Conservation (phyloP, 352 stramenopile species). For the Globisporangium orthogonon region DNA sequence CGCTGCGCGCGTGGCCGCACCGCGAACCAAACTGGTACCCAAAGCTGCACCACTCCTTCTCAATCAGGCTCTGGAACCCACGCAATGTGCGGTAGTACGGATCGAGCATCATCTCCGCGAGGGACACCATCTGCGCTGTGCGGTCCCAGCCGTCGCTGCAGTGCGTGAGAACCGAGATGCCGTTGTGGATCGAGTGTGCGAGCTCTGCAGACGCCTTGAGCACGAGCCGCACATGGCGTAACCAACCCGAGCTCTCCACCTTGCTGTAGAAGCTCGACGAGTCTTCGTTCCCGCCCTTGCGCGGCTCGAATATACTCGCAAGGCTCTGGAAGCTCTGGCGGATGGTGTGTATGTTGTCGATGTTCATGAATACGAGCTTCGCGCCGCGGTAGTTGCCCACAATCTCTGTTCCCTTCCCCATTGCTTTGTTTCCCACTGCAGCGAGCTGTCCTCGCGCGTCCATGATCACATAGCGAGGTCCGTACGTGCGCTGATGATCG, state of each 20-base stretch:
- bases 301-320: slow-evolving; percentile 69
- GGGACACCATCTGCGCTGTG: slow-evolving; percentile 94
- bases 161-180: slow-evolving; percentile 94
- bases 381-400: slow-evolving; percentile 91
- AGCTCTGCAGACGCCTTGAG: slow-evolving; percentile 91
- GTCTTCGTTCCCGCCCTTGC: slow-evolving; percentile 77
- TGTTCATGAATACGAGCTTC: slow-evolving; percentile 96
- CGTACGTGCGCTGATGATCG: slow-evolving; percentile 12
- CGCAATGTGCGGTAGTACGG: slow-evolving; percentile 96
- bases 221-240: slow-evolving; percentile 91
- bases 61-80: slow-evolving; percentile 94
- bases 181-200: slow-evolving; percentile 91
- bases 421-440: slow-evolving; percentile 82
- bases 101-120: slow-evolving; percentile 97
- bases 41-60: slow-evolving; percentile 99
- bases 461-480: slow-evolving; percentile 74
- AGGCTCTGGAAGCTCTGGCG: slow-evolving; percentile 91
- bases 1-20: slow-evolving; percentile 88
- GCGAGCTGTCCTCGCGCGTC: slow-evolving; percentile 79
- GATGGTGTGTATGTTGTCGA: slow-evolving; percentile 98
- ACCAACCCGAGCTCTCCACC: slow-evolving; percentile 95
- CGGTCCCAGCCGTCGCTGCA: slow-evolving; percentile 99
- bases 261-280: slow-evolving; percentile 78
- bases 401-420: slow-evolving; percentile 96
- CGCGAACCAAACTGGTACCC: slow-evolving; percentile 96